These are phyloP conservation scores for Rheum nobile DNA, from an alignment of 148 eudicot species.

Conservation along the genomic window DNA sequence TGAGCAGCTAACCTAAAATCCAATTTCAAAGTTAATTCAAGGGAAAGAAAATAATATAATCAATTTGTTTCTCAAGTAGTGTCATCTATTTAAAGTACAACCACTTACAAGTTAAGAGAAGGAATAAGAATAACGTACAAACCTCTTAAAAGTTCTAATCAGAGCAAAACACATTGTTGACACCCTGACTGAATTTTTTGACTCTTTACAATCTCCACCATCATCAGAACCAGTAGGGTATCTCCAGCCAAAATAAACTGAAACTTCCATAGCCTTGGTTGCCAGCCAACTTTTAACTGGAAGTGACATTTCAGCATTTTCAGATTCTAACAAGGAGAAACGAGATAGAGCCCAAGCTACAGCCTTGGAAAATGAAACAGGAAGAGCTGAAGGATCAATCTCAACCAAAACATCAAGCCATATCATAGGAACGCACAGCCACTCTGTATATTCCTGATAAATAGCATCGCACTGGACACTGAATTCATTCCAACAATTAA, in stretches of 20 bases:
- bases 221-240: conserved; percentile 81
- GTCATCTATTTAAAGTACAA: background rate
- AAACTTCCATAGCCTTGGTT: conserved; percentile 51
- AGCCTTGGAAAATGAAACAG: conserved; percentile 74
- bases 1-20: conserved; percentile 58
- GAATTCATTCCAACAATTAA: conserved; percentile 67
- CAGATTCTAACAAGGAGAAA: conserved; percentile 74
- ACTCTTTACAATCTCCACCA: conserved; percentile 51
- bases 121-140: conserved; percentile 7
- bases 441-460: conserved; percentile 44
- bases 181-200: conserved; percentile 56
- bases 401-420: conserved; percentile 86
- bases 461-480: conserved; percentile 43
- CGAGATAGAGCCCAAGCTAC: conserved; percentile 87
- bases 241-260: conserved; percentile 68
- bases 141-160: conserved; percentile 80
- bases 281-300: conserved; percentile 63
- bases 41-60: background rate
- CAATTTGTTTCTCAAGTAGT: background rate
- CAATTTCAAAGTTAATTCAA: conserved; percentile 1
- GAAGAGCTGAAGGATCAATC: conserved; percentile 57
- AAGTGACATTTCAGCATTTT: conserved; percentile 48
- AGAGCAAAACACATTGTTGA: conserved; percentile 63
- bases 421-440: conserved; percentile 94
- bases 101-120: background rate